A percentile compares a stretch with the other conserved stretches of the same genome.
Conservation (phyloP, 768 basidiomycete genomes). For the Peribolospora kevripleyi region DNA sequence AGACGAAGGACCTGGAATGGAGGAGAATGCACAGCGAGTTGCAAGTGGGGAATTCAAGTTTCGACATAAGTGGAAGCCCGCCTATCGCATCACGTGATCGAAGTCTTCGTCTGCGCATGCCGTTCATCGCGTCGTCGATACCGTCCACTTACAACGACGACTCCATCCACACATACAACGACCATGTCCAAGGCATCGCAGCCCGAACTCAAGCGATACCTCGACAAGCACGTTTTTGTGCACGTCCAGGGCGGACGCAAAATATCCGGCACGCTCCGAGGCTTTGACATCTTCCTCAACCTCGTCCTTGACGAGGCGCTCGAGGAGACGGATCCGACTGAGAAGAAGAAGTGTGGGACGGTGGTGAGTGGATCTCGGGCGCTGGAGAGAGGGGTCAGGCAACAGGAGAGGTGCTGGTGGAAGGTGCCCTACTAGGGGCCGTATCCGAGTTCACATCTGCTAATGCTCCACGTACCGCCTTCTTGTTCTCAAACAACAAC, state of each 20-base stretch:
- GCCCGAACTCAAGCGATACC: conserved; percentile 95
- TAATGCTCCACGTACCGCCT: not conserved
- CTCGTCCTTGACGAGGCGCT: conserved; percentile 85
- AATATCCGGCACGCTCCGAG: conserved; percentile 81
- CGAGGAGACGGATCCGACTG: conserved; percentile 71
- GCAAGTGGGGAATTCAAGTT: too few relatives aligned
- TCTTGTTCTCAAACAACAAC: not conserved
- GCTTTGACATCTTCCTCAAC: conserved; percentile 97
- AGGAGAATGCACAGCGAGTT: too few relatives aligned
- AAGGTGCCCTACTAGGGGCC: not conserved
- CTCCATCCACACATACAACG: conserved; percentile 26
- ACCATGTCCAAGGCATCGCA: conserved; percentile 56
- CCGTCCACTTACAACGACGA: conserved; percentile 37
- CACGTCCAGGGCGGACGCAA: conserved; percentile 58
- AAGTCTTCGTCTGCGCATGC: too few relatives aligned
- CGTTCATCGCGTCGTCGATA: too few relatives aligned
- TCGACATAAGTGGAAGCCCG: too few relatives aligned
- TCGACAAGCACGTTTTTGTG: conserved; percentile 94
- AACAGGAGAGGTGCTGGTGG: not conserved
- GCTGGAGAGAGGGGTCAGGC: not conserved
- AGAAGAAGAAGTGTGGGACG: conserved; percentile 62
- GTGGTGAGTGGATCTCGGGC: conserved; percentile 35
- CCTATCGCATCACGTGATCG: too few relatives aligned
- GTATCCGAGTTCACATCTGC: not conserved
- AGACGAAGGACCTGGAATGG: too few relatives aligned